These are phyloP conservation scores for Termitomyces sp. DNA, from an alignment of 768 basidiomycete genomes.

Conservation along the genomic window DNA sequence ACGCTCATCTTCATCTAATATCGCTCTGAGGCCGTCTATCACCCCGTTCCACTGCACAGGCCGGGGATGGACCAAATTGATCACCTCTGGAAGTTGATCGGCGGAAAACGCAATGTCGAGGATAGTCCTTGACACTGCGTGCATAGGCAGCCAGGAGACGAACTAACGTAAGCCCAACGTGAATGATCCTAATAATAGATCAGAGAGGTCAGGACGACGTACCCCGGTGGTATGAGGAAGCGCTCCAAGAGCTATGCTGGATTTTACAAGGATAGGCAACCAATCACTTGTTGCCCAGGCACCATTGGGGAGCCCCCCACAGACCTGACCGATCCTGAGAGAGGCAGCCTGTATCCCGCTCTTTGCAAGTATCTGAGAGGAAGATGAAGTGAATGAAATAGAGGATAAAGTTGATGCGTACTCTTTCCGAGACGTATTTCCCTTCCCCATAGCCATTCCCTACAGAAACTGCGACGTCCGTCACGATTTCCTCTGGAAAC, in stretches of 20 bases:
- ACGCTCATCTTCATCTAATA: background rate
- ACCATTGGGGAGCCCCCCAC: constrained; percentile 32
- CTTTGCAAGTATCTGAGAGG: constrained; percentile 28
- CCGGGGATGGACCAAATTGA: constrained; percentile 35
- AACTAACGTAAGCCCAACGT: constrained; percentile 16
- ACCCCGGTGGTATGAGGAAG: constrained; percentile 29
- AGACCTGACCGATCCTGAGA: constrained; percentile 42
- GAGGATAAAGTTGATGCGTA: constrained; percentile 8
- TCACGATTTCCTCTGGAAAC: constrained; percentile 30
- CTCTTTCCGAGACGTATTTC: constrained; percentile 39
- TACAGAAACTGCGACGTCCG: constrained; percentile 26
- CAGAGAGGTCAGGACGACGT: constrained; percentile 8
- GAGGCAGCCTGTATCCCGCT: constrained; percentile 31
- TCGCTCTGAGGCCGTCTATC: constrained; percentile 14
- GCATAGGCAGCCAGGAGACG: constrained; percentile 39
- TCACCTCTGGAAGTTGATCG: constrained; percentile 18
- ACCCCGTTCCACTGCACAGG: constrained; percentile 27
- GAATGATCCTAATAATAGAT: background rate
- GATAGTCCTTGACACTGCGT: constrained; percentile 21
- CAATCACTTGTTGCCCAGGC: constrained; percentile 42
- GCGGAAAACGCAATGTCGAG: constrained; percentile 23
- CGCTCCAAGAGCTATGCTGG: constrained; percentile 22
- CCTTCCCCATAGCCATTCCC: constrained; percentile 41
- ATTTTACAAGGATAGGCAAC: constrained; percentile 38
- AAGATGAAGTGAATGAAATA: no score